A percentile compares a stretch with the other conserved stretches of the same genome.
Conservation (phyloP, 495 filamentous ascomycete genomes). For the Clavariopsis aquatica region DNA sequence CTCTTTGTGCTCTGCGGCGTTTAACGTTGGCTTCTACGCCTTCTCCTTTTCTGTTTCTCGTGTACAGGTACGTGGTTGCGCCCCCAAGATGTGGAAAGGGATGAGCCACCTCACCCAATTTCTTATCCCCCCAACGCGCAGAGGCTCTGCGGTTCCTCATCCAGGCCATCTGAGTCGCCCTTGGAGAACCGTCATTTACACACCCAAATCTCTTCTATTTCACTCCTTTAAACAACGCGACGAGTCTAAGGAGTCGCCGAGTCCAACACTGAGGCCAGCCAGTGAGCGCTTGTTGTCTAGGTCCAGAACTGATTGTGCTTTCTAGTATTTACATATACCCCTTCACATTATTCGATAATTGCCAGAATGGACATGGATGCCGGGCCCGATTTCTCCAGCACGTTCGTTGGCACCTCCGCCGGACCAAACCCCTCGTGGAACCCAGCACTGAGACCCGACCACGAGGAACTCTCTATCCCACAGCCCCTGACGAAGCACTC, state of each 20-base stretch:
- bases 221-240: background rate
- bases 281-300: background rate
- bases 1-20: conserved; percentile 1
- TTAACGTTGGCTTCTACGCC: background rate
- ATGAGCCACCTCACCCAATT: conserved; percentile 23
- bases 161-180: background rate
- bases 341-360: conserved; percentile 34
- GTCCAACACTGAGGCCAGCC: background rate
- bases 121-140: conserved; percentile 12
- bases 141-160: background rate
- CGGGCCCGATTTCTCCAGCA: conserved; percentile 38
- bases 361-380: conserved; percentile 37
- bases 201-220: background rate
- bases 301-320: conserved; percentile 18
- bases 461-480: background rate
- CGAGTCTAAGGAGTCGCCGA: conserved; percentile 3
- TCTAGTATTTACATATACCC: conserved; percentile 38
- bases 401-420: conserved; percentile 28
- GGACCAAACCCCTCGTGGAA: conserved; percentile 33
- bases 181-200: background rate
- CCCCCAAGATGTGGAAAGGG: conserved; percentile 32
- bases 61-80: conserved; percentile 38
- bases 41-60: conserved; percentile 15
- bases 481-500: background rate
- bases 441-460: conserved; percentile 37